Percentiles rank a stretch among this genome's conserved stretches.
Evolutionary conservation across 768 basidiomycete species (phyloP).

Genomic region (Tephrocybe sp.): DNA sequence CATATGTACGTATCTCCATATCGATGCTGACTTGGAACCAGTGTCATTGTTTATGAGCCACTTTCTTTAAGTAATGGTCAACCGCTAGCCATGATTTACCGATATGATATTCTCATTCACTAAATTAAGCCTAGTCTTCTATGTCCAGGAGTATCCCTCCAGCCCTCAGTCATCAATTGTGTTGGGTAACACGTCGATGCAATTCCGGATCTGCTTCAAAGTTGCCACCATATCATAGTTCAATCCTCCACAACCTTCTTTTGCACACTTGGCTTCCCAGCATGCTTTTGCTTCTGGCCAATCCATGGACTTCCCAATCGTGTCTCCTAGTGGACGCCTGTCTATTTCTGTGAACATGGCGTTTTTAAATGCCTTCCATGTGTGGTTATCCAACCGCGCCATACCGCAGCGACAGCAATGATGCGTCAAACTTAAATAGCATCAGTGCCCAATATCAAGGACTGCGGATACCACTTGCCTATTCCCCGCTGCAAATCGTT

Average conservation of each 20-base stretch:
- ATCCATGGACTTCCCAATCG: slow-evolving; percentile 43
- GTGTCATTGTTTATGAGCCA: too few species aligned
- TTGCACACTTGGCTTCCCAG: slow-evolving; percentile 59
- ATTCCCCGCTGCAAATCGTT: slow-evolving; percentile 54
- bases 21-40: too few species aligned
- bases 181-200: slow-evolving; percentile 50
- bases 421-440: slow-evolving; percentile 25
- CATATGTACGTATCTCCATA: too few species aligned
- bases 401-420: slow-evolving; percentile 55
- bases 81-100: too few species aligned
- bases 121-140: too few species aligned
- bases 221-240: slow-evolving; percentile 62
- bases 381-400: slow-evolving; percentile 50
- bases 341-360: slow-evolving; percentile 59
- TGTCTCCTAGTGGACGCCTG: slow-evolving; percentile 55
- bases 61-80: too few species aligned
- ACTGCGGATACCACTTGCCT: slow-evolving; percentile 23
- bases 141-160: neutral
- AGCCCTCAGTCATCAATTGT: slow-evolving; percentile 26
- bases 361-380: slow-evolving; percentile 62
- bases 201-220: slow-evolving; percentile 53
- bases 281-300: slow-evolving; percentile 62
- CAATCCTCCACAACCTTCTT: slow-evolving; percentile 45
- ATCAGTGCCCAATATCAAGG: neutral
- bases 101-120: too few species aligned